Evolutionary conservation across 768 basidiomycete genomes (phyloP).

Genomic region (Zangia roseola): DNA sequence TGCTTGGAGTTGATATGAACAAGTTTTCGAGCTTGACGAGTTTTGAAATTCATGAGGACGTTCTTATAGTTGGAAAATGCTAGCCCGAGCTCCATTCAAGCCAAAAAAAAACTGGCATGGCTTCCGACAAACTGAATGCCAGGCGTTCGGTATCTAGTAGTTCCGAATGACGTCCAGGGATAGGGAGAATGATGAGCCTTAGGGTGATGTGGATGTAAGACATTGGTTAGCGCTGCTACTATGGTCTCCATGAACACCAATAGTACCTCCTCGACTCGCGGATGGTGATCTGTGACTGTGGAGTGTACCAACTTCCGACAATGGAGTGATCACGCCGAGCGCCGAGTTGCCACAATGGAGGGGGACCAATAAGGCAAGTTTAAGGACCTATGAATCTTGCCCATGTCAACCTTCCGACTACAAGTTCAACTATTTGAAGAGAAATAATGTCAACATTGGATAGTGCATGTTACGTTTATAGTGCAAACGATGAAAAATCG

Average conservation of each 20-base stretch:
- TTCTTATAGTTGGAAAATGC: slow-evolving; percentile 12
- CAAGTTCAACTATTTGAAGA: background rate
- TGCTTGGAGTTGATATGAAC: background rate
- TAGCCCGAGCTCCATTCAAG: slow-evolving; percentile 1
- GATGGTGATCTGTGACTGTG: background rate
- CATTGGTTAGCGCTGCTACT: background rate
- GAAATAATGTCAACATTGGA: background rate
- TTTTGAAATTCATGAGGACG: background rate
- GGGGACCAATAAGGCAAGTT: background rate
- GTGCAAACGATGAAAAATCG: too few species aligned
- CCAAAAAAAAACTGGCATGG: slow-evolving; percentile 12
- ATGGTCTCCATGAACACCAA: slow-evolving; percentile 1
- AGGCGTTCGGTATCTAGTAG: slow-evolving; percentile 6
- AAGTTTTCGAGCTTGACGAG: background rate
- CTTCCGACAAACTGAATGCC: slow-evolving; percentile 15
- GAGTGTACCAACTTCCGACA: background rate
- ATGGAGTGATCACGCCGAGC: background rate
- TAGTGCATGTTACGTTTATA: too few species aligned
- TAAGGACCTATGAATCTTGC: background rate
- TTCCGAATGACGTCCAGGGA: background rate
- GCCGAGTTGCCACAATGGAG: slow-evolving; percentile 8
- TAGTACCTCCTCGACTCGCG: background rate
- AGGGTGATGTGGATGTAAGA: background rate
- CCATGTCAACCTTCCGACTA: background rate
- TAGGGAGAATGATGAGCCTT: background rate